Evolutionary conservation across 2,329 filamentous ascomycete genomes (phyloP).

Genomic region (Neopestalotiopsis rosae): DNA sequence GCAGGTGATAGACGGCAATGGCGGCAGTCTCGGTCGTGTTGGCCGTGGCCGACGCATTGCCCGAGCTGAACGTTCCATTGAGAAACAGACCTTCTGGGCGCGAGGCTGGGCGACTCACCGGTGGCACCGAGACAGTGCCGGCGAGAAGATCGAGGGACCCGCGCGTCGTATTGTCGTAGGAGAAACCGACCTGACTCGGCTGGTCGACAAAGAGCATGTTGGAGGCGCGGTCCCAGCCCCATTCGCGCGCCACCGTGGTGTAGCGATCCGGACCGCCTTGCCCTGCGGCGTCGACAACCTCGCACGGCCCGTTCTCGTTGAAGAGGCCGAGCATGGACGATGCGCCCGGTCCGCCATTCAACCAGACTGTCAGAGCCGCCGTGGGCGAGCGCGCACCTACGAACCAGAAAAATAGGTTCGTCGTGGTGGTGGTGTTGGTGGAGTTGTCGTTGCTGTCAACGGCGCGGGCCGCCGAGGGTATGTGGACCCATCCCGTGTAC

Average conservation of each 20-base stretch:
- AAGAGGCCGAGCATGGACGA: slow-evolving; percentile 71
- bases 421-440: slow-evolving; percentile 49
- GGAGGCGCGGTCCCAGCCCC: slow-evolving; percentile 68
- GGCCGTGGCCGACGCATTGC: slow-evolving; percentile 52
- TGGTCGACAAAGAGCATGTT: slow-evolving; percentile 55
- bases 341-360: slow-evolving; percentile 71
- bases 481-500: slow-evolving; percentile 71
- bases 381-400: slow-evolving; percentile 50
- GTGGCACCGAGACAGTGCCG: slow-evolving; percentile 41
- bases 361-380: slow-evolving; percentile 59
- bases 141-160: slow-evolving; percentile 58
- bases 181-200: slow-evolving; percentile 74
- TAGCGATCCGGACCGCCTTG: slow-evolving; percentile 44
- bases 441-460: neutral
- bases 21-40: slow-evolving; percentile 63
- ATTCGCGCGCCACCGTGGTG: slow-evolving; percentile 62
- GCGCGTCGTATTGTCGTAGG: slow-evolving; percentile 61
- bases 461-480: slow-evolving; percentile 45
- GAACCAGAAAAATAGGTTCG: slow-evolving; percentile 59
- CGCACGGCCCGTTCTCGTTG: slow-evolving; percentile 29
- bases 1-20: slow-evolving; percentile 68
- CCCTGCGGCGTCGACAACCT: slow-evolving; percentile 36
- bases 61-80: slow-evolving; percentile 59
- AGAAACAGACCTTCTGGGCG: slow-evolving; percentile 31
- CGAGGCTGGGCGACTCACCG: slow-evolving; percentile 34